Evolutionary conservation across 2,329 filamentous ascomycete genomes (phyloP), one percentile per base, ranked within the genome.

Genomic region (Coleophoma cylindrospora): DNA sequence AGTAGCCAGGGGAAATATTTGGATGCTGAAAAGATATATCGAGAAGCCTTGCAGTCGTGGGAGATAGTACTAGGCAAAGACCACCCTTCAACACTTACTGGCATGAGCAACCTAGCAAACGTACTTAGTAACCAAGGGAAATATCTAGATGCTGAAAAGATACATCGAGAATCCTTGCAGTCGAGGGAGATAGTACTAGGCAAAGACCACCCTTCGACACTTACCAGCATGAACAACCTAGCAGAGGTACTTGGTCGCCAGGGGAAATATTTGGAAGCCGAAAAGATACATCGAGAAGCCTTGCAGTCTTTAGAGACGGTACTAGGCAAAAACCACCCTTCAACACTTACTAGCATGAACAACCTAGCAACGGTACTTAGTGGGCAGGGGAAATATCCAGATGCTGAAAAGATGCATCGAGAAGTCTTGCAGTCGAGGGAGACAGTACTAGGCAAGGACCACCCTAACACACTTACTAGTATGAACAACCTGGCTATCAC

Each of bases 271-370:
- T 2, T 4, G 2, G 36, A 38, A 6, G 36, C 36, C 14, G 36
- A 38, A 12, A 13, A 8, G 6, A n/a, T 38, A 12, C 17, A 38
- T 12, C 36, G 36, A 14, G 17, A 38, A 12, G 12, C 6, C 6
- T 7, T 38, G 12, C 1, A 8, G 6, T 38, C 7, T 1, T 5
- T 3, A 4, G 36, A 38, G 17, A 17, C 7, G 6, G 36, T 38
- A 2, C 40, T 45, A 7, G 48, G 48, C 12, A 40, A 34, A 19
- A 13, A 45, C 14, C 48, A 49, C 34, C 41, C 48, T 46, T n/a
- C 40, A 15, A 50, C 48, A 10, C 27, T 27, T 27, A 27, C 7
- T 8, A 27, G 27, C 3, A n/a, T n/a, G 12, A 37, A 4, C n/a
- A 2, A n/a, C 34, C n/a, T 19, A 3, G 19, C 19, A 19, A 3